Evolutionary conservation across 495 filamentous ascomycete species (phyloP).

Genomic region (Penicillium chermesinum): DNA sequence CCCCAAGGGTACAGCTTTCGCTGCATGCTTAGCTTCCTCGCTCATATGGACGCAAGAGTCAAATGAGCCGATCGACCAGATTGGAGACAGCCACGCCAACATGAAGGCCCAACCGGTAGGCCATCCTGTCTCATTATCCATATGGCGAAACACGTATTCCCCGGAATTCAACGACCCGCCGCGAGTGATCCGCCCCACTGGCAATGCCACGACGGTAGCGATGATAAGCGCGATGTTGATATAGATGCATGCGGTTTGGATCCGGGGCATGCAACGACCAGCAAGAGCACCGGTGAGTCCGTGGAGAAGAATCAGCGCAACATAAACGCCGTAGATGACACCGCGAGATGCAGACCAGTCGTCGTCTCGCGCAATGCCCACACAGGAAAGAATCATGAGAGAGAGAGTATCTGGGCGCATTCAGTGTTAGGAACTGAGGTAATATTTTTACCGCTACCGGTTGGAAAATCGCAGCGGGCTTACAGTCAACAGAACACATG

Average conservation of each 20-base stretch:
- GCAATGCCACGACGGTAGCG: slow-evolving; percentile 60
- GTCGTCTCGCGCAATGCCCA: slow-evolving; percentile 58
- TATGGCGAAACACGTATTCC: slow-evolving; percentile 32
- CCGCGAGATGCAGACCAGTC: slow-evolving; percentile 56
- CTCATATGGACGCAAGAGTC: slow-evolving; percentile 55
- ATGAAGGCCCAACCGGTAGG: slow-evolving; percentile 60
- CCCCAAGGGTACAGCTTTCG: slow-evolving; percentile 55
- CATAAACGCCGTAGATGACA: slow-evolving; percentile 57
- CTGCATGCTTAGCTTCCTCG: slow-evolving; percentile 60
- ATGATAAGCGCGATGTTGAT: slow-evolving; percentile 60
- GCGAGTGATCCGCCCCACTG: slow-evolving; percentile 46
- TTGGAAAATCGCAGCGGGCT: no score
- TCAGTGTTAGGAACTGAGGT: no score
- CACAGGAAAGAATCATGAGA: slow-evolving; percentile 48
- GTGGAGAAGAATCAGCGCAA: slow-evolving; percentile 54
- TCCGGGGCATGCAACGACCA: slow-evolving; percentile 56
- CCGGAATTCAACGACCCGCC: slow-evolving; percentile 32
- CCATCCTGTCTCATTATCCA: slow-evolving; percentile 56
- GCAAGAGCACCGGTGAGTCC: slow-evolving; percentile 48
- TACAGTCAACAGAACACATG: slow-evolving; percentile 55
- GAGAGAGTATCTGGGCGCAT: slow-evolving; percentile 40
- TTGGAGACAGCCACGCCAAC: slow-evolving; percentile 58
- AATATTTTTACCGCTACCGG: no score
- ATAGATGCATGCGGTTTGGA: slow-evolving; percentile 58
- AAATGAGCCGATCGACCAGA: slow-evolving; percentile 60